Base-by-base conservation (phyloP, 768 basidiomycete genomes). In the Agrocybe chaxingu region DNA sequence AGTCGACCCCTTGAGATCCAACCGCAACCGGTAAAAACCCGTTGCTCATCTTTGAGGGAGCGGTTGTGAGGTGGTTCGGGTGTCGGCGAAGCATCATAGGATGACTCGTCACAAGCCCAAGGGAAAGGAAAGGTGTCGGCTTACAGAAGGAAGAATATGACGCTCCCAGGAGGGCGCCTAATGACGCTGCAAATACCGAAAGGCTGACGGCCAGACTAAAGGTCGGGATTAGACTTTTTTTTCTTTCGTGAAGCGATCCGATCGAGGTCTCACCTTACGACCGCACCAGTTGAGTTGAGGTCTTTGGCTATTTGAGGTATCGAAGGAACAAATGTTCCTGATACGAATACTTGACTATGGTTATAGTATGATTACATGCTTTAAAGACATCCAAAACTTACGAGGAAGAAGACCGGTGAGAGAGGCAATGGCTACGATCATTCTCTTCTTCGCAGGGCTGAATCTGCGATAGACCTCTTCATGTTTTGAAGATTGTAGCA, bases 221-320 rank as follows among this genome's bases (percentile, higher is more conserved):
- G 7, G 29, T 49, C 31, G 13, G 38, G 11, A 32, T 19, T 34
- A 10, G 30, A 31, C 10, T 30, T 2, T 7, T 6, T 7, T 31
- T 29, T 35, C 8, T 32, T 4, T 18, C 42, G 2, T 2, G 12
- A 47, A 42, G n/a, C 7, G 38, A 4, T 18, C 2, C 12, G 2
- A 18, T 9, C 10, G 7, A 24, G 4, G 24, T 12, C 66, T 31
- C 42, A 80, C 81, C 81, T 85, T 44, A 89, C 73, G 10, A 84
- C 63, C 12, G 75, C 58, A 0, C 74, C 74, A 0, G 85, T 78
- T 0, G 84, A 71, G n/a, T 75, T 41, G 9, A 92, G 63, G 49
- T 92, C 87, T 24, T 62, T 64, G 6, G 87, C 80, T 40, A 92
- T 82, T 42, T 85, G 76, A 0, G 87, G 86, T 50, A 91, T 84